These are phyloP conservation scores for Botrytis elliptica DNA, from an alignment of 2,329 filamentous ascomycete genomes.

Conservation along the genomic window DNA sequence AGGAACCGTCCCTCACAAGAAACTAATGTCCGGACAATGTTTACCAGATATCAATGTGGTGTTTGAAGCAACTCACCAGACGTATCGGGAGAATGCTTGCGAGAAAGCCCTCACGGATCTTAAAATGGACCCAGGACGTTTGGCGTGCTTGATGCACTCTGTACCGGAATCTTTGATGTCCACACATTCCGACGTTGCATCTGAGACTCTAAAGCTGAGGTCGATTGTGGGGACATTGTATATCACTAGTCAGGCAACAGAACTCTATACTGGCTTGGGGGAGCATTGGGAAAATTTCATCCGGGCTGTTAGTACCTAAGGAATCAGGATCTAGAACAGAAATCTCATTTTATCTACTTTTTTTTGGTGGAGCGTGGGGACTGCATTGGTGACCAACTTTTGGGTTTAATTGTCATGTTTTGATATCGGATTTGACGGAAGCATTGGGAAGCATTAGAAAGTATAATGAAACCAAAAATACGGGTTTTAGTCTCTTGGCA, in stretches of 20 bases:
- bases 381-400: not conserved
- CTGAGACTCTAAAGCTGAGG: conserved; percentile 9
- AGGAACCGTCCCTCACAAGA: conserved; percentile 23
- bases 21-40: conserved; percentile 18
- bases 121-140: conserved; percentile 9
- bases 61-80: conserved; percentile 19
- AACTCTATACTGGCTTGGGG: conserved; percentile 17
- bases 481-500: not conserved
- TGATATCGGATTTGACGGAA: not conserved
- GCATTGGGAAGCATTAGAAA: not conserved
- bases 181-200: conserved; percentile 10
- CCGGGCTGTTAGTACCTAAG: conserved; percentile 8
- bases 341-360: not conserved
- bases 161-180: conserved; percentile 15
- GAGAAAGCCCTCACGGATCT: conserved; percentile 17
- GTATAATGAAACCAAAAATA: not conserved
- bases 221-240: conserved; percentile 3
- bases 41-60: conserved; percentile 25
- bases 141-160: conserved; percentile 22
- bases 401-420: not conserved
- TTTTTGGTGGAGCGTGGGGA: not conserved
- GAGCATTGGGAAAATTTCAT: conserved; percentile 20
- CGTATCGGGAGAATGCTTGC: conserved; percentile 9
- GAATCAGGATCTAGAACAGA: not conserved
- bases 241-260: conserved; percentile 16